Conservation (phyloP, 805 yeast species). For the Ascoidea asiatica region DNA sequence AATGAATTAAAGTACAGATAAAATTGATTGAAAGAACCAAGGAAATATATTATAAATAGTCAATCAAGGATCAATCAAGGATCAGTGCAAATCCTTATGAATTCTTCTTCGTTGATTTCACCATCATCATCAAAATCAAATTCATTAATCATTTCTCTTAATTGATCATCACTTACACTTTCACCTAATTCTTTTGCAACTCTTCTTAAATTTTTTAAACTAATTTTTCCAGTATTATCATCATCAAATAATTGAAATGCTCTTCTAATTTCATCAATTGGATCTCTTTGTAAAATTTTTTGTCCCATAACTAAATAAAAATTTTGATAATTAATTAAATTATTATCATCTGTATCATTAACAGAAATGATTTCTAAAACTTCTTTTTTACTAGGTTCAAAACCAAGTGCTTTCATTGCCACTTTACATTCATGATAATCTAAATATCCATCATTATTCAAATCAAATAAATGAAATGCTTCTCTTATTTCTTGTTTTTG, state of each 20-base stretch:
- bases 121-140: slow-evolving; percentile 96
- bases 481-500: slow-evolving; percentile 86
- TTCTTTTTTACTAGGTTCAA: slow-evolving; percentile 65
- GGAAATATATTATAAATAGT: slow-evolving; percentile 14
- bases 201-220: slow-evolving; percentile 67
- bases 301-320: slow-evolving; percentile 72
- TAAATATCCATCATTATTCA: slow-evolving; percentile 79
- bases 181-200: slow-evolving; percentile 93
- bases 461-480: slow-evolving; percentile 84
- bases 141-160: slow-evolving; percentile 94
- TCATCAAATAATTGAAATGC: slow-evolving; percentile 87
- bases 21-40: background rate
- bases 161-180: slow-evolving; percentile 79
- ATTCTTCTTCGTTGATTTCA: slow-evolving; percentile 83
- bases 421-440: slow-evolving; percentile 92
- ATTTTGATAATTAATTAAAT: slow-evolving; percentile 65
- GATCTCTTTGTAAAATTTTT: slow-evolving; percentile 78
- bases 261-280: slow-evolving; percentile 78
- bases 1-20: too few relatives aligned
- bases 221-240: slow-evolving; percentile 76
- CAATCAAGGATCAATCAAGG: too few relatives aligned
- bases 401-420: slow-evolving; percentile 88
- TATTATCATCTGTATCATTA: slow-evolving; percentile 66
- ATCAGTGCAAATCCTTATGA: slow-evolving; percentile 81
- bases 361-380: slow-evolving; percentile 67